Evolutionary conservation across 768 basidiomycete genomes (phyloP).

Genomic region (Dictyophora rubrovolvata): DNA sequence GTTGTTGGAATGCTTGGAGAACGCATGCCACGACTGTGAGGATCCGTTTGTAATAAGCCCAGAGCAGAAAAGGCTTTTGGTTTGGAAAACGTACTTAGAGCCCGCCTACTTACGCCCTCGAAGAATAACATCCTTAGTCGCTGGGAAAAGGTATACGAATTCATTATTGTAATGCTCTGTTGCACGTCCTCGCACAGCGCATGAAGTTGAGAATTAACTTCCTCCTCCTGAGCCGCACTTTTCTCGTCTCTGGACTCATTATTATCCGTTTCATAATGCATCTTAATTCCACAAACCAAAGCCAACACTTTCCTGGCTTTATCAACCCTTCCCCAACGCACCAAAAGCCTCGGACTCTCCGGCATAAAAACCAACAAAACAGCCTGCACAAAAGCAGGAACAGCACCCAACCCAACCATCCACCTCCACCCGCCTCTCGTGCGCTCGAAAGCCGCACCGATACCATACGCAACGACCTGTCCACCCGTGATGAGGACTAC

Average conservation of each 20-base stretch:
- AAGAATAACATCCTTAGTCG: conserved; percentile 45
- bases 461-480: conserved; percentile 71
- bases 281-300: neutral
- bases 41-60: too few species aligned
- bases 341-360: conserved; percentile 66
- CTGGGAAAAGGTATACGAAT: conserved; percentile 50
- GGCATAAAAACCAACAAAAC: conserved; percentile 55
- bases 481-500: conserved; percentile 76
- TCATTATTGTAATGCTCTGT: conserved; percentile 49
- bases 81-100: conserved; percentile 42
- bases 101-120: conserved; percentile 53
- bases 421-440: conserved; percentile 63
- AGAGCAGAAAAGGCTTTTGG: neutral
- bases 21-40: conserved; percentile 60
- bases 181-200: conserved; percentile 34
- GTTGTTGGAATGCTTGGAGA: conserved; percentile 75
- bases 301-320: conserved; percentile 31
- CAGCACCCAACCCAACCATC: conserved; percentile 71
- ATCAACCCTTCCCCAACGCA: conserved; percentile 42
- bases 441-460: conserved; percentile 56
- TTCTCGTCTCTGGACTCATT: conserved; percentile 53
- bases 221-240: conserved; percentile 44
- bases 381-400: conserved; percentile 59
- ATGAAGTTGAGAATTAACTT: neutral
- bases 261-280: neutral